These are phyloP conservation scores for Pachyrhizus erosus DNA, from an alignment of 306 rosid genomes.

Conservation along the genomic window DNA sequence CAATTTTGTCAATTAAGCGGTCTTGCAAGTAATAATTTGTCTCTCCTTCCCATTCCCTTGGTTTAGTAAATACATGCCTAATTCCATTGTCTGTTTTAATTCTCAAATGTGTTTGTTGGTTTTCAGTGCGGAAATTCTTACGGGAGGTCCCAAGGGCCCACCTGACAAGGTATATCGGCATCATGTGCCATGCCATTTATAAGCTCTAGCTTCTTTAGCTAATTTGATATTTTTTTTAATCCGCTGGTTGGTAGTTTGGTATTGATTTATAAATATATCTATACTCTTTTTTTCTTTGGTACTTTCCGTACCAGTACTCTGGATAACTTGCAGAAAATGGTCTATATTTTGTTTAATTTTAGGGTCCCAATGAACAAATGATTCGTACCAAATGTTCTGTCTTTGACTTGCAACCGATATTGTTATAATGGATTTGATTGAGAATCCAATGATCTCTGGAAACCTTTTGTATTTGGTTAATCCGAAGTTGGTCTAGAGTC, in stretches of 20 bases:
- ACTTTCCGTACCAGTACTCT: no score
- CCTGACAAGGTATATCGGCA: constrained; percentile 76
- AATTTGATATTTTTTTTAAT: neutral
- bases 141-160: constrained; percentile 89
- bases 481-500: neutral
- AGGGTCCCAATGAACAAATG: no score
- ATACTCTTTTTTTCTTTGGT: neutral
- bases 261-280: neutral
- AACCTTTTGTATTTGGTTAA: neutral
- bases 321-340: no score
- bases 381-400: no score
- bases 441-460: no score
- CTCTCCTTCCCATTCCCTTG: constrained; percentile 28
- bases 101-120: constrained; percentile 35
- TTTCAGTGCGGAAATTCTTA: constrained; percentile 93
- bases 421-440: no score
- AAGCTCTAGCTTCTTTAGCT: constrained; percentile 19
- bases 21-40: constrained; percentile 73
- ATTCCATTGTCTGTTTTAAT: constrained; percentile 4
- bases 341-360: no score
- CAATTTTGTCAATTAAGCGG: constrained; percentile 82
- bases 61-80: constrained; percentile 31
- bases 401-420: no score
- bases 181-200: neutral
- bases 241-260: neutral